Evolutionary conservation across 768 basidiomycete genomes (phyloP).

Genomic region (Lentinula aciculospora): DNA sequence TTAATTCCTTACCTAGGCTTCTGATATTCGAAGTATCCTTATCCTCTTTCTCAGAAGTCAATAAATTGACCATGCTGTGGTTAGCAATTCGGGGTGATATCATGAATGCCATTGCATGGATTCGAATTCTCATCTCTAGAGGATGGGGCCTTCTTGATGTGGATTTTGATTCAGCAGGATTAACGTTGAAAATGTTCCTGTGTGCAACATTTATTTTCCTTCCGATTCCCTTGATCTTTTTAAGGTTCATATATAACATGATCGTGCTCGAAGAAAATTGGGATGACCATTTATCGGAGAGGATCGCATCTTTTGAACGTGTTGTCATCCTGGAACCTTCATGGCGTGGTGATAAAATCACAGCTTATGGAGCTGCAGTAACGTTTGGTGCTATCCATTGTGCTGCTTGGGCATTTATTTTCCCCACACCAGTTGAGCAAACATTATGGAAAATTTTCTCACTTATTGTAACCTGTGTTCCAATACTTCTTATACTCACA

Average conservation of each 20-base stretch:
- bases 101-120: background rate
- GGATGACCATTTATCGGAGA: background rate
- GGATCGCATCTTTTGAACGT: background rate
- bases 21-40: too few species aligned
- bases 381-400: background rate
- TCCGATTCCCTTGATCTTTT: too few species aligned
- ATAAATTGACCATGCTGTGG: too few species aligned
- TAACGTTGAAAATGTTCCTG: background rate
- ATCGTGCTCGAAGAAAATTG: too few species aligned
- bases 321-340: background rate
- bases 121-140: background rate
- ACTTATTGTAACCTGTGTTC: background rate
- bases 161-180: background rate
- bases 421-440: background rate
- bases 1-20: too few species aligned
- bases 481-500: background rate
- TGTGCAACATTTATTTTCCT: too few species aligned
- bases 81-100: too few species aligned
- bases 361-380: background rate
- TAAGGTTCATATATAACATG: too few species aligned
- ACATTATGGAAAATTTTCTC: background rate
- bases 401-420: background rate
- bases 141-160: background rate
- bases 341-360: background rate
- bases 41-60: too few species aligned